A percentile compares a stretch with the other conserved stretches of the same genome.
Evolutionary conservation across 2,329 filamentous ascomycete species (phyloP).

Genomic region (Balansia obtecta): DNA sequence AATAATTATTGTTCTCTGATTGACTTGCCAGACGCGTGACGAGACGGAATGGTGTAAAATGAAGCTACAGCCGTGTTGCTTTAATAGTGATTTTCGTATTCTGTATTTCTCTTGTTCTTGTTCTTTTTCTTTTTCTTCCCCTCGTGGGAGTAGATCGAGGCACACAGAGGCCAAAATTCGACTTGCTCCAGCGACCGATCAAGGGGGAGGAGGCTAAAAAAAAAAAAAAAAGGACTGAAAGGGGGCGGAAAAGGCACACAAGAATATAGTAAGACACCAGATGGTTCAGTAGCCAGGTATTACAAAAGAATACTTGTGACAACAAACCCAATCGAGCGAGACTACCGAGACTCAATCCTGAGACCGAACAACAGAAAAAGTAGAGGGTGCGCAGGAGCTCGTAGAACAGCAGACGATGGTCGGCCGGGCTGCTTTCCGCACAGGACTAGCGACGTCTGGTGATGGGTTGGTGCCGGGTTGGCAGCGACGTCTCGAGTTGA

Average conservation of each 20-base stretch:
- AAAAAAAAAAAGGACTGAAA: not conserved
- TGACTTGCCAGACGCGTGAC: constrained; percentile 2
- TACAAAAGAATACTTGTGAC: constrained; percentile 20
- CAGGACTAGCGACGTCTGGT: not conserved
- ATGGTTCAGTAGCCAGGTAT: constrained; percentile 20
- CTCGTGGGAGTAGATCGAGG: not conserved
- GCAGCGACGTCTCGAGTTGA: not conserved
- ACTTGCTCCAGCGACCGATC: not conserved
- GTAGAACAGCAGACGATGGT: not conserved
- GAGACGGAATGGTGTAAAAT: constrained; percentile 5
- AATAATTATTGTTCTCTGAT: constrained; percentile 1
- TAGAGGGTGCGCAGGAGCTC: not conserved
- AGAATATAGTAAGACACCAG: constrained; percentile 5
- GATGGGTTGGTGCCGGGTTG: not conserved
- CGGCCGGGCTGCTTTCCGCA: not conserved
- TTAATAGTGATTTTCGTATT: not conserved
- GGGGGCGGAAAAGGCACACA: constrained; percentile 3
- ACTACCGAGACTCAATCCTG: not conserved
- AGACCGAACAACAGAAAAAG: not conserved
- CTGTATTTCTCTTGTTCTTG: not conserved
- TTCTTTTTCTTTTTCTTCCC: not conserved
- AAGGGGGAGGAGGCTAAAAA: not conserved
- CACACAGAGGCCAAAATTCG: not conserved
- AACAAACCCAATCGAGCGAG: constrained; percentile 3
- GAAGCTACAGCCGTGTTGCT: not conserved